Evolutionary conservation across 495 filamentous ascomycete species (phyloP), one percentile per base, ranked within the genome.

Genomic region (Penicillium cosmopolitanum): DNA sequence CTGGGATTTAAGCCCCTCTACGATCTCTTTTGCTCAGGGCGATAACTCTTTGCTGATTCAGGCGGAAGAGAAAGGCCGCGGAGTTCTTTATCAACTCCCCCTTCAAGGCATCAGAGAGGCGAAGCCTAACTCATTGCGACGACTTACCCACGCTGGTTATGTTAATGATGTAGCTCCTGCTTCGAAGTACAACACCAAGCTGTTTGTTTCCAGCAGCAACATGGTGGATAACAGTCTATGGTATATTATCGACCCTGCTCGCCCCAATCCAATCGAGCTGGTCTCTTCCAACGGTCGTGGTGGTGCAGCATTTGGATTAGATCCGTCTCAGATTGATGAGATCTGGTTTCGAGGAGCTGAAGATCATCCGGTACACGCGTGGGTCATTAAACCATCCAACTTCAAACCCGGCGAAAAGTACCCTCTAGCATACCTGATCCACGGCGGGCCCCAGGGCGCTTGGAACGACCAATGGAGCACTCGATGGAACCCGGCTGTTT

Each of bases 401-500:
- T 96, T 95, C 67, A 83, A 91, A 66, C 71, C 83, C 7, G 75
- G 75, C 12, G 81, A 90, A 68, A 90, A 87, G 62, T 96, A 96
- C 69, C 93, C 92, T 0, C 74, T 97, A 34, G 86, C 87, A 2
- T 92, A 92, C 61, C 67, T 96, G 40, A 90, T 97, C 50, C 93
- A 97, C 62, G 93, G 93, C 51, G 93, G 93, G 0, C 93, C 93
- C 0, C 92, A 96, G 67, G 89, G 89, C 7, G 87, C 90, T 1
- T 96, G 92, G 91, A 82, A 79, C 6, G 90, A 96, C 66, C 75
- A 83, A 31, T 96, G 93, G 93, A 88, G 83, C 58, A 96, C 90
- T 1, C 80, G 93, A 15, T 96, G 93, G 93, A 97, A 97, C 61
- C 92, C 90, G 0, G 91, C 90, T 7, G 82, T 96, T 5, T 96